These are phyloP conservation scores for Onygenales sp. DNA, from an alignment of 2,329 filamentous ascomycete species.

Conservation along the genomic window DNA sequence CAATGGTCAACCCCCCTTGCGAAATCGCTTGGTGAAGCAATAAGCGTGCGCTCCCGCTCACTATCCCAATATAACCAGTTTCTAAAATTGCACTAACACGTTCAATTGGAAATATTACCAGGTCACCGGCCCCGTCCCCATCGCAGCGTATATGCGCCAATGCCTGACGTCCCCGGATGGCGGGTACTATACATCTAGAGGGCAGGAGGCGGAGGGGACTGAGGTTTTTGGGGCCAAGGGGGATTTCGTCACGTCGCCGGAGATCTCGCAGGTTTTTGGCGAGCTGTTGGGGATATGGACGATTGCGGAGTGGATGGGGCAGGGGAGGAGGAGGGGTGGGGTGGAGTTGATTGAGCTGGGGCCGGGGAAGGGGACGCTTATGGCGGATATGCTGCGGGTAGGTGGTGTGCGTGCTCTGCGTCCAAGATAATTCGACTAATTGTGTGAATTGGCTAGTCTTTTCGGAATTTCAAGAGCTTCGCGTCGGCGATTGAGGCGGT, in stretches of 20 bases:
- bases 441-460: constrained; percentile 49
- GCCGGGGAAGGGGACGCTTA: constrained; percentile 85
- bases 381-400: constrained; percentile 91
- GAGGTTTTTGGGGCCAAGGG: constrained; percentile 91
- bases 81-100: too few relatives aligned
- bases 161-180: constrained; percentile 84
- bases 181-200: constrained; percentile 82
- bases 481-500: constrained; percentile 70
- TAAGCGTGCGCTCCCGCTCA: constrained; percentile 52
- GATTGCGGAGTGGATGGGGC: constrained; percentile 90
- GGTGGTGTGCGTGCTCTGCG: constrained; percentile 25
- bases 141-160: constrained; percentile 97
- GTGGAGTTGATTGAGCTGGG: constrained; percentile 91
- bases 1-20: constrained; percentile 90
- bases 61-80: too few relatives aligned
- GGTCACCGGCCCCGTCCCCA: constrained; percentile 81
- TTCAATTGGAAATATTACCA: constrained; percentile 22
- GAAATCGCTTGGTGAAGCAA: constrained; percentile 76
- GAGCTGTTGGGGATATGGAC: constrained; percentile 93
- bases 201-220: constrained; percentile 46
- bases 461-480: constrained; percentile 73
- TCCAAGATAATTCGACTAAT: constrained; percentile 1
- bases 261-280: constrained; percentile 95
- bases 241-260: constrained; percentile 93
- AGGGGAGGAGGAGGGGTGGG: constrained; percentile 62